Evolutionary conservation across 768 basidiomycete genomes (phyloP).

Genomic region (Stropharia rugosoannulata): DNA sequence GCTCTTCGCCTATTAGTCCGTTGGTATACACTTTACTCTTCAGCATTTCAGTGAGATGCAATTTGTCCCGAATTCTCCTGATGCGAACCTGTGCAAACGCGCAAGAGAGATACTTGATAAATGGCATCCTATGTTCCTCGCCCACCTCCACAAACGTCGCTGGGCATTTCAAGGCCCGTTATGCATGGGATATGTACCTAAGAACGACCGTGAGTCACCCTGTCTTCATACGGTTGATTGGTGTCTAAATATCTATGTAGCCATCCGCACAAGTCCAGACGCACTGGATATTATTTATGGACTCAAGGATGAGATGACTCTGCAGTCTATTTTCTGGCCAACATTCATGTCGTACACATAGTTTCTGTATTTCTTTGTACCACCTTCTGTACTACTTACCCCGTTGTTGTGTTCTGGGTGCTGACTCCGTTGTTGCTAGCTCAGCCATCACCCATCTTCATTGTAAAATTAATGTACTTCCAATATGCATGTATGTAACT

Average conservation of each 20-base stretch:
- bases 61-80: conserved; percentile 4
- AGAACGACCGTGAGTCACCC: conserved; percentile 12
- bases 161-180: conserved; percentile 16
- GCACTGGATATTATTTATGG: conserved; percentile 12
- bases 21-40: conserved; percentile 10
- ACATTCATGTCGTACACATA: conserved; percentile 16
- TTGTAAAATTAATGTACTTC: no score
- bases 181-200: conserved; percentile 16
- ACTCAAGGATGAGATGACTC: conserved; percentile 7
- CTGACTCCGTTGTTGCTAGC: no score
- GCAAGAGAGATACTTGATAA: conserved; percentile 13
- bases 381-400: not conserved
- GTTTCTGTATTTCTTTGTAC: not conserved
- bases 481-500: no score
- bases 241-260: conserved; percentile 9
- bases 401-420: not conserved
- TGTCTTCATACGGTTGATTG: not conserved
- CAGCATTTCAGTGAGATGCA: conserved; percentile 7
- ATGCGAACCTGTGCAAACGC: conserved; percentile 2
- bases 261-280: conserved; percentile 16
- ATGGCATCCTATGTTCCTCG: conserved; percentile 16
- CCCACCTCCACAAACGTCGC: conserved; percentile 11
- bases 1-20: not conserved
- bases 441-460: no score
- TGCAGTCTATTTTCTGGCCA: conserved; percentile 14